Percentiles rank a stretch among this genome's conserved stretches.
These are phyloP conservation scores for Alternaria gaisen DNA, from an alignment of 2,329 filamentous ascomycete genomes.

Conservation along the genomic window DNA sequence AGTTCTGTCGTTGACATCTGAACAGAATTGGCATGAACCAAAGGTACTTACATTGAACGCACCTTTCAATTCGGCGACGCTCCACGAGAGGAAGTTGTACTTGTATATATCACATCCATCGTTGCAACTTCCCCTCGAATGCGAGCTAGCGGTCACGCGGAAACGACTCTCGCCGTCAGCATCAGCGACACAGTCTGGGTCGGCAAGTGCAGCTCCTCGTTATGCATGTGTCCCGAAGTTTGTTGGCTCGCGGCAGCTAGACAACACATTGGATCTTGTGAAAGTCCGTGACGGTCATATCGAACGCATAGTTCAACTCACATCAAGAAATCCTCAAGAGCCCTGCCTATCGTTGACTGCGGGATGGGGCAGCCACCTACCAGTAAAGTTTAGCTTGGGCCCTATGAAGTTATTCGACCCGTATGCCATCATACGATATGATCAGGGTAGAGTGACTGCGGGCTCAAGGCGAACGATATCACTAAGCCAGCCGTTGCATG, in stretches of 20 bases:
- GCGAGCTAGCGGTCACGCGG: conserved; percentile 49
- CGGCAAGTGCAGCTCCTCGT: conserved; percentile 32
- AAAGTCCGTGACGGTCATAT: conserved; percentile 46
- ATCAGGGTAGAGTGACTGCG: conserved; percentile 39
- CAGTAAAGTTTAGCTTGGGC: conserved; percentile 35
- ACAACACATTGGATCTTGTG: conserved; percentile 37
- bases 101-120: conserved; percentile 50
- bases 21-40: conserved; percentile 21
- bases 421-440: conserved; percentile 39
- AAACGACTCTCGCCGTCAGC: conserved; percentile 44
- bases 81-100: conserved; percentile 50
- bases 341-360: conserved; percentile 42
- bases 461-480: conserved; percentile 46
- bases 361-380: conserved; percentile 50
- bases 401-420: conserved; percentile 47
- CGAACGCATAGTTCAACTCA: conserved; percentile 43
- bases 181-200: conserved; percentile 38
- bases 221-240: conserved; percentile 49
- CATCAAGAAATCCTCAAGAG: conserved; percentile 28
- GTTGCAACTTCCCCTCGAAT: conserved; percentile 45
- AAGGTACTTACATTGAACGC: conserved; percentile 45
- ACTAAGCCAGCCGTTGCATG: conserved; percentile 31
- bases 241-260: conserved; percentile 36
- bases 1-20: neutral
- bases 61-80: conserved; percentile 48